Conservation (phyloP, 176 grass and related monocot genomes). For the Eragrostis nindensis region DNA sequence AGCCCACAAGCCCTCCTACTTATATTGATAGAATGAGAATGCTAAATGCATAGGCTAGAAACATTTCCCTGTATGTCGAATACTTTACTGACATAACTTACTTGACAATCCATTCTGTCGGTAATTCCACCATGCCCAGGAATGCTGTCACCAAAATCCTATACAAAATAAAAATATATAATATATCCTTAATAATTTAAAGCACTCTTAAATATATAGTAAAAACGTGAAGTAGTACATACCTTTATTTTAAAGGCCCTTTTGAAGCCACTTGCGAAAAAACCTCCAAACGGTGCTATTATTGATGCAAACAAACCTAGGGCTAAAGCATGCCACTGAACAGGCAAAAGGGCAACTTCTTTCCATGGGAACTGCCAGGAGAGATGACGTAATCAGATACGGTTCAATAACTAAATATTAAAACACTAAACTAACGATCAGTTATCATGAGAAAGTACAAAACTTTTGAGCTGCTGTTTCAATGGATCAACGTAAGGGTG, state of each 20-base stretch:
- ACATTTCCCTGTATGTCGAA: conserved; percentile 1
- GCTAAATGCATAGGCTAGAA: neutral
- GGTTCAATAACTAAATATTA: conserved; percentile 12
- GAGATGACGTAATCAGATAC: conserved; percentile 35
- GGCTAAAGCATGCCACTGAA: conserved; percentile 96
- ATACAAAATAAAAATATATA: conserved; percentile 36
- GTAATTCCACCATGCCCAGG: conserved; percentile 98
- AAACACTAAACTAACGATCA: conserved; percentile 14
- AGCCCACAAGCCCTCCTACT: neutral
- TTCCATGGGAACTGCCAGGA: conserved; percentile 87
- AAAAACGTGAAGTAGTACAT: no score
- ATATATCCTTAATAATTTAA: conserved; percentile 12
- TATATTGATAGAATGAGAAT: neutral
- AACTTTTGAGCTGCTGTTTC: no score
- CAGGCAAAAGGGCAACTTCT: conserved; percentile 82
- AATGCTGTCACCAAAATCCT: conserved; percentile 99
- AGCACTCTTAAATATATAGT: neutral
- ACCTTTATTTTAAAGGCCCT: conserved; percentile 98
- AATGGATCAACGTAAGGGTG: no score
- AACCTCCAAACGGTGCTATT: conserved; percentile 99
- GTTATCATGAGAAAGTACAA: neutral
- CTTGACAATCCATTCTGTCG: conserved; percentile 99
- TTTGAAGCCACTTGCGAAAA: conserved; percentile 99
- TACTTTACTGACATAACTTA: conserved; percentile 52
- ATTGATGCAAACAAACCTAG: conserved; percentile 99